Base-by-base conservation (phyloP, 352 stramenopile genomes). In the Globisporangium uncinulatum region DNA sequence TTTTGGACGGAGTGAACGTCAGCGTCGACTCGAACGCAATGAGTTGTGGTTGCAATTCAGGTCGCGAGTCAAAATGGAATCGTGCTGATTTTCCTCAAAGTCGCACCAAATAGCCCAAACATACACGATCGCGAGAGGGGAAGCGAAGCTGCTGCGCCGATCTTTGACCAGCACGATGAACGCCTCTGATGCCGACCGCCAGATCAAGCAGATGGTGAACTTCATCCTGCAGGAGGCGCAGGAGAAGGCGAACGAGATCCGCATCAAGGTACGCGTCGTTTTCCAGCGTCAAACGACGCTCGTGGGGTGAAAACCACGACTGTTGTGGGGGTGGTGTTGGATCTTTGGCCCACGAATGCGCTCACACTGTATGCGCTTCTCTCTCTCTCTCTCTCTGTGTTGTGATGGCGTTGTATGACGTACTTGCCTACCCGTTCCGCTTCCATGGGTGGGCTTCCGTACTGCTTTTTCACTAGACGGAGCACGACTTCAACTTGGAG, bases 211-310 rank as follows among this genome's bases (percentile, higher is more conserved):
- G 76, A 98, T 98, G 93, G 92, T 96, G 66, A 99, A 99, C 71
- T 99, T 99, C 79, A 99, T 99, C 77, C 86, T 99, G 63, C 96
- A 99, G 83, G 97, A 99, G 79, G 97, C 97, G 49, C 95, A 98
- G 64, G 97, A 99, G 79, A 99, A 99, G 82, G 96, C 96, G 54
- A 99, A 99, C 62, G 97, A 99, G 82, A 98, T 99, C 69, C 91
- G 92, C 70, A 96, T 99, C 51, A 98, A 98, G 88, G 90, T 97
- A 52, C 31, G 62, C 17, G 39, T 13, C 4, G 1, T 7, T 21
- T 46, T 7, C n/a, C 15, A 46, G 17, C 5, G 39, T 29, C 24
- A 29, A 29, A 29, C 24, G 24, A 29, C 24, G 24, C 24, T 29
- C 24, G 24, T 29, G 24, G 24, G 24, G 24, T 29, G 24, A 29